Base-by-base conservation (phyloP, 2,329 filamentous ascomycete genomes). In the Incumbomyces delicatus region DNA sequence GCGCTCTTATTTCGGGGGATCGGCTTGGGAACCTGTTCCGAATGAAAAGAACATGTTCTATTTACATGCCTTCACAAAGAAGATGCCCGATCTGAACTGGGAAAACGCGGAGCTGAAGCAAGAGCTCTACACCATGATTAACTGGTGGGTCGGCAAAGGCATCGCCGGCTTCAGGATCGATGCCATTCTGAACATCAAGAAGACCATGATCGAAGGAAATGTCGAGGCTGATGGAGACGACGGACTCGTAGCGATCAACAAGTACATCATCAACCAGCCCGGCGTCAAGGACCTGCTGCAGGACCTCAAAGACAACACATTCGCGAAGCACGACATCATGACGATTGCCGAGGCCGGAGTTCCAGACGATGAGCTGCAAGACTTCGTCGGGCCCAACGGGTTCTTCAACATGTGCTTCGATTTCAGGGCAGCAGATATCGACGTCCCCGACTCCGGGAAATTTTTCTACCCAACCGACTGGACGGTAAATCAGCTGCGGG, bases 1-100 rank as follows among this genome's bases (percentile, higher is more conserved):
- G 70, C 32, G 59, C 2, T 60, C 56, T 37, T 61, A 61, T 17
- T 63, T 66, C 44, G 59, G 60, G 2, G 63, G 65, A 11, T 8
- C 18, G 3, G 43, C 43, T 31, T 49, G 48, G 36, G 77, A 83
- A 54, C 27, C 8, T 17, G 42, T 40, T 17, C 32, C 32, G 7
- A n/a, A n/a, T 2, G 29, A 35, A 17, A 20, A 30, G 2, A n/a
- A 47, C n/a, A 14, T 87, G 60, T 87, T 85, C 60, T 87, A 84
- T 57, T 73, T 87, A 1, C 78, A 82, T 52, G 70, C 88, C 11
- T 88, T 85, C 60, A 76, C 78, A 6, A 73, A 74, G 6, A 75
- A 82, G 51, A 83, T 87, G 61, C 83, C 85, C 0, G 85, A 88
- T 55, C 68, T 88, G 11, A 88, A 88, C 61, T 88, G 83, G 83